Evolutionary conservation across 1,284 basidiomycete genomes (phyloP).

Genomic region (Sporisorium reilianum): DNA sequence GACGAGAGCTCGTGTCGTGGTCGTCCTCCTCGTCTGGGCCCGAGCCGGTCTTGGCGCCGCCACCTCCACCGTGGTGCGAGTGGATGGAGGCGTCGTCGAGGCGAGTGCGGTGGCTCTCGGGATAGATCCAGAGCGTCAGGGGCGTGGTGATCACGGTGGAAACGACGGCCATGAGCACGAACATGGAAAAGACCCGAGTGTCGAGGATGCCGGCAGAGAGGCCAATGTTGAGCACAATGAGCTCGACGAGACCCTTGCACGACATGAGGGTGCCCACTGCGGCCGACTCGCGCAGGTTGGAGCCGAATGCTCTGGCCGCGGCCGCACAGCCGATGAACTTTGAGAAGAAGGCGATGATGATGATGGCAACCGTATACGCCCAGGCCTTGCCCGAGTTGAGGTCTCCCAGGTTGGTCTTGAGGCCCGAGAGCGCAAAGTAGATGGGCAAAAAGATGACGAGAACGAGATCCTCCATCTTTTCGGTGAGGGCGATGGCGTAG

Average conservation of each 20-base stretch:
- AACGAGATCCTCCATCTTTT: slow-evolving; percentile 72
- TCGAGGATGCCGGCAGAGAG: slow-evolving; percentile 83
- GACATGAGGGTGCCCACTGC: slow-evolving; percentile 92
- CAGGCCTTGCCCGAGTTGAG: slow-evolving; percentile 74
- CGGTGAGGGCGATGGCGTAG: slow-evolving; percentile 75
- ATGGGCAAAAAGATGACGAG: slow-evolving; percentile 80
- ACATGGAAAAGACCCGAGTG: slow-evolving; percentile 79
- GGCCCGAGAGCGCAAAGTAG: slow-evolving; percentile 84
- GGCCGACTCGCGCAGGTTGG: slow-evolving; percentile 81
- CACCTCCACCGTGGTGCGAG: slow-evolving; percentile 32
- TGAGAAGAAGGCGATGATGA: slow-evolving; percentile 81
- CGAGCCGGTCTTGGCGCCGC: slow-evolving; percentile 7
- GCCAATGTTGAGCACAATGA: slow-evolving; percentile 93
- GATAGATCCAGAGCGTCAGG: slow-evolving; percentile 81
- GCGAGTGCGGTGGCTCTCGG: slow-evolving; percentile 69
- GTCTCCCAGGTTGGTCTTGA: slow-evolving; percentile 83
- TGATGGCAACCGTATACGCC: slow-evolving; percentile 87
- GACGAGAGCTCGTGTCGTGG: slow-evolving; percentile 19
- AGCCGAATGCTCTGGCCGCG: slow-evolving; percentile 77
- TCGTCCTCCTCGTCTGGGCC: slow-evolving; percentile 40
- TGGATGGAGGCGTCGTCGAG: slow-evolving; percentile 36
- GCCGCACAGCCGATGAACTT: slow-evolving; percentile 75
- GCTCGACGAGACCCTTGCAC: slow-evolving; percentile 82
- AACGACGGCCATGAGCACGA: slow-evolving; percentile 86
- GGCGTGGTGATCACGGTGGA: slow-evolving; percentile 92